Conservation (phyloP, 495 filamentous ascomycete species). For the Trichoderma reesei region DNA sequence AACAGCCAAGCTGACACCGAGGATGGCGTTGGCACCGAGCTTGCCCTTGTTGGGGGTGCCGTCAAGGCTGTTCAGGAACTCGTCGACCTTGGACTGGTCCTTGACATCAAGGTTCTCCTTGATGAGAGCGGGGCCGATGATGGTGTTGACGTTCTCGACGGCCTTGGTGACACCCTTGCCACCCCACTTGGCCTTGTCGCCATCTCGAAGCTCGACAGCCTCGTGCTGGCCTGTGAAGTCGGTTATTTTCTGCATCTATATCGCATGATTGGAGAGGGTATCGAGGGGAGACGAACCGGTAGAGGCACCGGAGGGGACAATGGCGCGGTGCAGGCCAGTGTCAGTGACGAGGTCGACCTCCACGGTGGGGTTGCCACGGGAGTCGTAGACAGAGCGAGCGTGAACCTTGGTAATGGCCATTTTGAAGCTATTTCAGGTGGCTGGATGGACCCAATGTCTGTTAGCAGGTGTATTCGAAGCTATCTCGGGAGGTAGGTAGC, state of each 20-base stretch:
- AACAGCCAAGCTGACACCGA: constrained; percentile 90
- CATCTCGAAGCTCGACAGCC: constrained; percentile 96
- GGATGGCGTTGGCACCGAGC: constrained; percentile 96
- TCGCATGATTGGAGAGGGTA: no score
- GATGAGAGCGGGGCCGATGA: constrained; percentile 86
- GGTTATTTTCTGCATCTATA: constrained; percentile 9
- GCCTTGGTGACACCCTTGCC: constrained; percentile 97
- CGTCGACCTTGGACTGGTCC: constrained; percentile 88
- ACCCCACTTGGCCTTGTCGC: constrained; percentile 92
- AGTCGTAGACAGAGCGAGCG: constrained; percentile 98
- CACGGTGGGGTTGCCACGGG: constrained; percentile 94
- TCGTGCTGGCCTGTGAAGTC: constrained; percentile 74
- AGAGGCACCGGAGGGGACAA: constrained; percentile 96
- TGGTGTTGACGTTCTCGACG: constrained; percentile 89
- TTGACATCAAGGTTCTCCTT: constrained; percentile 91
- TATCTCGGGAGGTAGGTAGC: not conserved
- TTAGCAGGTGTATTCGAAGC: not conserved
- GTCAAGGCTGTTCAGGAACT: constrained; percentile 93
- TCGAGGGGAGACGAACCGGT: constrained; percentile 62
- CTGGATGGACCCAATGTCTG: not conserved
- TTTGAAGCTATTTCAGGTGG: constrained; percentile 20
- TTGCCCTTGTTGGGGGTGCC: constrained; percentile 96
- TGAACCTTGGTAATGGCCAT: constrained; percentile 99
- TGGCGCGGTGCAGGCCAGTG: constrained; percentile 94
- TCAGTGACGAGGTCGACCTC: constrained; percentile 91